These are phyloP conservation scores for Byssochlamys sp. DNA, from an alignment of 2,329 filamentous ascomycete species.

Conservation along the genomic window DNA sequence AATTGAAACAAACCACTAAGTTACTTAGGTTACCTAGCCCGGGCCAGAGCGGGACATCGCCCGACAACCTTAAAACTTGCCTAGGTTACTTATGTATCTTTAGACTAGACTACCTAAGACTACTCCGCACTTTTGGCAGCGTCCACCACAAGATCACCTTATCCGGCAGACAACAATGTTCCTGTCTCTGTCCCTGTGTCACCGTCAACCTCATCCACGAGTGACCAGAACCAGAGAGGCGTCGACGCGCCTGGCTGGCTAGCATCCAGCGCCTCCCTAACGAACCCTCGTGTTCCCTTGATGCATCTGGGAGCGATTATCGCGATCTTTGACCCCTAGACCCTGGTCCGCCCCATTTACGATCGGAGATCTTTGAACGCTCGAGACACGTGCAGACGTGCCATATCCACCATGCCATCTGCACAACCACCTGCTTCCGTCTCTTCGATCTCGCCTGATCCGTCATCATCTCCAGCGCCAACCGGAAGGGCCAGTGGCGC, in stretches of 20 bases:
- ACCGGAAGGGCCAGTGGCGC: conserved; percentile 14
- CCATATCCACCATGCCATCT: conserved; percentile 13
- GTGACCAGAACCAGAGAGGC: background rate
- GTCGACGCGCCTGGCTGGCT: background rate
- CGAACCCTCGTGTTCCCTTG: background rate
- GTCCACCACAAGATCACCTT: background rate
- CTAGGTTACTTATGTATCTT: background rate
- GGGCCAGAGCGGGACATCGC: background rate
- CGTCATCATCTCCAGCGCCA: conserved; percentile 14
- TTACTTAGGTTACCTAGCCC: background rate
- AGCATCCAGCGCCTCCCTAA: background rate
- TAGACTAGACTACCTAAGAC: background rate
- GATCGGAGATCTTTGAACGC: background rate
- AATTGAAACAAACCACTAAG: background rate
- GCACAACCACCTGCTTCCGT: conserved; percentile 14
- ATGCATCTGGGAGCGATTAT: background rate
- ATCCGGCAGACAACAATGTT: background rate
- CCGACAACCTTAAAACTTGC: background rate
- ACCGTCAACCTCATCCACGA: background rate
- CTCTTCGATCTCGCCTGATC: conserved; percentile 16
- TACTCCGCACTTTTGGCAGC: background rate
- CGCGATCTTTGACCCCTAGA: background rate
- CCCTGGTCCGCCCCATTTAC: background rate
- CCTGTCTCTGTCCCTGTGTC: background rate
- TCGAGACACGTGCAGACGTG: background rate